Percentiles rank a stretch among this genome's conserved stretches.
phyloP scores from a whole-genome alignment of 2,329 filamentous ascomycete genomes.

The Helminthosporium solani region DNA sequence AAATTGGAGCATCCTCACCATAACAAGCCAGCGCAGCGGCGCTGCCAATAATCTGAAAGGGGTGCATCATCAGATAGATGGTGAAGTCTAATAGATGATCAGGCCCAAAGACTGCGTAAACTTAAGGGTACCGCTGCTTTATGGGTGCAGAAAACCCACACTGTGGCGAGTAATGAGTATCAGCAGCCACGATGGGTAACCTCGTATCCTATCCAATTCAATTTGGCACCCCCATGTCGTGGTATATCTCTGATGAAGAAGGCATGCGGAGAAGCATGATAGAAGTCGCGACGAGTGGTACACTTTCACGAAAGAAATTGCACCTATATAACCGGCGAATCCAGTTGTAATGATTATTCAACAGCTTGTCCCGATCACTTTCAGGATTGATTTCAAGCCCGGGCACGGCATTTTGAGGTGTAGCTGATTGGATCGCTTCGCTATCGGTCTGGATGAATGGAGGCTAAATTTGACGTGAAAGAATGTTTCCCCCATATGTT shows the following conservation, averaged over 20 bases:
- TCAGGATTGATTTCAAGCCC: constrained; percentile 26
- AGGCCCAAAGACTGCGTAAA: constrained; percentile 6
- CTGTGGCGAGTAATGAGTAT: constrained; percentile 14
- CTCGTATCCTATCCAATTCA: constrained; percentile 16
- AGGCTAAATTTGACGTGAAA: constrained; percentile 15
- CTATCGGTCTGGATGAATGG: constrained; percentile 8
- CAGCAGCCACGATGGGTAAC: constrained; percentile 13
- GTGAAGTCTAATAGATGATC: constrained; percentile 7
- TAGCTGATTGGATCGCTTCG: constrained; percentile 21
- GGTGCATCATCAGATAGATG: constrained; percentile 25
- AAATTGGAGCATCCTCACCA: constrained; percentile 15
- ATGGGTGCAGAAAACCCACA: constrained; percentile 10
- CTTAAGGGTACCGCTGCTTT: constrained; percentile 20
- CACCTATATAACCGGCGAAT: constrained; percentile 22
- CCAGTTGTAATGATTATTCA: constrained; percentile 14
- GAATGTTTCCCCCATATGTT: constrained; percentile 19
- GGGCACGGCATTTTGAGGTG: constrained; percentile 16
- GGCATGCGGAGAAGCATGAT: constrained; percentile 11
- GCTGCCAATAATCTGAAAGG: constrained; percentile 27
- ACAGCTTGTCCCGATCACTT: constrained; percentile 14
- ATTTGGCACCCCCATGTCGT: constrained; percentile 20
- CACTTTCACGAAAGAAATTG: constrained; percentile 20
- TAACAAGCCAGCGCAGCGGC: constrained; percentile 28
- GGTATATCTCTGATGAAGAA: constrained; percentile 31
- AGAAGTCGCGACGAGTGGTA: constrained; percentile 20